Evolutionary conservation across 441 rosid genomes (phyloP), one percentile per base, ranked within the genome.

Genomic region (Capsella rubella): DNA sequence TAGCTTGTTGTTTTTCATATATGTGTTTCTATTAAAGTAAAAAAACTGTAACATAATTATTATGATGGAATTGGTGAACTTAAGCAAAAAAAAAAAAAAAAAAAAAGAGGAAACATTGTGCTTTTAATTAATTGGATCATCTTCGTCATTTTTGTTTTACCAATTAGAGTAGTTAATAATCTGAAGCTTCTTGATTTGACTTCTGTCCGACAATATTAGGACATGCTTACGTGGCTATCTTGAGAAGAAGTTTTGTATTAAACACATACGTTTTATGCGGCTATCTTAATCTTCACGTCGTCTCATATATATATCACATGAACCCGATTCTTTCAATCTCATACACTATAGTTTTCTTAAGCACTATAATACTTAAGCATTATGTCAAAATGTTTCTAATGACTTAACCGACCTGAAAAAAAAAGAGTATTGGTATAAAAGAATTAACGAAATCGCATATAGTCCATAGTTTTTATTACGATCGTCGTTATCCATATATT

Each of bases 221-320:
- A 66, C 18, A 16, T 16, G 18, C 0, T 16, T 16, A 16, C 18
- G 18, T 16, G 18, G 18, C 18, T 16, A 16, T 16, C 32, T 51
- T 64, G 15, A 35, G 47, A 32, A 16, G 4, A 65, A 52, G 15
- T 52, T 11, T 50, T 16, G 37, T 66, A 56, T 15, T 0, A 56
- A 14, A 51, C 15, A 39, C 61, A 28, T 4, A 31, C 9, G 31
- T 31, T 67, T 16, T 16, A 68, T 47, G 58, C 35, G 74, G 58
- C 66, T 47, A 69, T 35, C 25, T 58, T 58, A 47, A 47, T 58
- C 39, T 57, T 47, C 64, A 69, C 60, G 39, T 50, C 18, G 69
- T 34, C 47, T 42, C 35, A 42, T 32, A 62, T 31, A 62, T 31
- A 35, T 18, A 45, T 45, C 50, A 45, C 50, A 45, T 45, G 50